phyloP scores from a whole-genome alignment of 441 rosid species.

The Euphorbia neoarborescens region DNA sequence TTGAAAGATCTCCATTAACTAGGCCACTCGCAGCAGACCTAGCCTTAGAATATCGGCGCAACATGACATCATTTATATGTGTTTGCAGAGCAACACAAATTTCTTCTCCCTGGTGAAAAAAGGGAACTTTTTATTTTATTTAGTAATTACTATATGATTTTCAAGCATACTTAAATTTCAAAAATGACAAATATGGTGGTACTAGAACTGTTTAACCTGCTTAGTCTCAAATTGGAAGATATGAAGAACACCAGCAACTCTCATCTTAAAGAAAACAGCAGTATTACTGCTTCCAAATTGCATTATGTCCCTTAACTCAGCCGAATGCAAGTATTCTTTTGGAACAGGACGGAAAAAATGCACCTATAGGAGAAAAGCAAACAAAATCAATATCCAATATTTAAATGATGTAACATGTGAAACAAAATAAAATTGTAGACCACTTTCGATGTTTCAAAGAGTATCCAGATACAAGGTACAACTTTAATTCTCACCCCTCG shows the following conservation, averaged over 20 bases:
- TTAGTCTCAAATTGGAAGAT: conserved; percentile 95
- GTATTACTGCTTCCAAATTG: conserved; percentile 98
- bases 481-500: conserved; percentile 69
- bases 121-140: conserved; percentile 8
- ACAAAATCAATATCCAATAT: conserved; percentile 15
- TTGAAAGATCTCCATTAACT: conserved; percentile 61
- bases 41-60: conserved; percentile 95
- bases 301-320: conserved; percentile 95
- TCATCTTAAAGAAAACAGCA: conserved; percentile 97
- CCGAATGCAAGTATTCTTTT: conserved; percentile 91
- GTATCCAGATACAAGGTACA: neutral
- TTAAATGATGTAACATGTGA: neutral
- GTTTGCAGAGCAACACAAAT: conserved; percentile 98
- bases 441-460: neutral
- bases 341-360: conserved; percentile 98
- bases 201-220: conserved; percentile 48
- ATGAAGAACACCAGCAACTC: conserved; percentile 98
- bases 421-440: neutral
- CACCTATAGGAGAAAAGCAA: conserved; percentile 39
- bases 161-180: neutral
- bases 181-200: neutral
- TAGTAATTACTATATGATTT: neutral
- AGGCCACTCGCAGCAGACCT: conserved; percentile 56
- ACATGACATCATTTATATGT: conserved; percentile 96
- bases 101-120: conserved; percentile 75